Conservation (phyloP, 805 yeast species). For the Metschnikowia chrysomelidarum region DNA sequence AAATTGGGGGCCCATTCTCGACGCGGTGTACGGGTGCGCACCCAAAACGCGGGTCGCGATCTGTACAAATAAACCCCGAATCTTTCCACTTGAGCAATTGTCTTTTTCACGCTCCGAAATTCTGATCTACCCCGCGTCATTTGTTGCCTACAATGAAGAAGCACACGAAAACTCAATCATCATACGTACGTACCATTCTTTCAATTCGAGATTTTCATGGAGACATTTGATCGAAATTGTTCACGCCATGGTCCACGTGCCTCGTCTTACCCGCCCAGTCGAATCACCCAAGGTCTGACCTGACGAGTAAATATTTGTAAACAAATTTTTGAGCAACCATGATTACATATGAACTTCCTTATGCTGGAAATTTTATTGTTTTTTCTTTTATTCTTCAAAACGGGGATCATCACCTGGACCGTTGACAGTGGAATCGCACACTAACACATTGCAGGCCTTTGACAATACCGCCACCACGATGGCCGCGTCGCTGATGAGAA, state of each 20-base stretch:
- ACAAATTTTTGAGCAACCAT: too few species aligned
- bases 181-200: slow-evolving; percentile 61
- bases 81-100: slow-evolving; percentile 1
- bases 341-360: too few species aligned
- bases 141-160: slow-evolving; percentile 35
- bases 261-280: too few species aligned
- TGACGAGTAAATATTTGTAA: too few species aligned
- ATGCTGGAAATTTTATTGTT: too few species aligned
- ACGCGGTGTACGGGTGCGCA: slow-evolving; percentile 6
- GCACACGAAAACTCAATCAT: slow-evolving; percentile 69
- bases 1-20: slow-evolving; percentile 1
- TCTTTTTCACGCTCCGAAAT: neutral
- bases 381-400: too few species aligned
- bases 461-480: slow-evolving; percentile 93
- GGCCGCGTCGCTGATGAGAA: slow-evolving; percentile 97
- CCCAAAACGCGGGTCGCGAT: slow-evolving; percentile 12
- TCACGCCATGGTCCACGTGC: too few species aligned
- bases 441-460: slow-evolving; percentile 68
- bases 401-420: too few species aligned
- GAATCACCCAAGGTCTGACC: too few species aligned
- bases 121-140: neutral
- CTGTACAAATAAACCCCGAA: slow-evolving; percentile 9
- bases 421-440: too few species aligned
- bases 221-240: neutral
- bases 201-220: neutral